Evolutionary conservation across 495 filamentous ascomycete species (phyloP), one percentile per base, ranked within the genome.

Genomic region (Penicillium taxi): DNA sequence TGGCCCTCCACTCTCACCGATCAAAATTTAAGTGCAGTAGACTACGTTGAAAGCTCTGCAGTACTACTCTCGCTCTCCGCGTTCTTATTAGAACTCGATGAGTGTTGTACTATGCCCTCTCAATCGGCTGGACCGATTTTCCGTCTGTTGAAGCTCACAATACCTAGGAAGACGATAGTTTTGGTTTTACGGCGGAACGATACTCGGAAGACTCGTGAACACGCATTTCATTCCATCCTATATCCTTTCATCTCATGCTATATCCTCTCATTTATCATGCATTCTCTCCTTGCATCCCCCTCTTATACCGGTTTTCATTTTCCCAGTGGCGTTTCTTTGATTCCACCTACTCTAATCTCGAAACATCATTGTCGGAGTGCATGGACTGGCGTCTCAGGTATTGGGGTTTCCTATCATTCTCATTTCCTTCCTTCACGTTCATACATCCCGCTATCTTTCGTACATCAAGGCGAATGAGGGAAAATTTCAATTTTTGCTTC

Each of bases 1-100:
- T n/a, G 83, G 79, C 23, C 82, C 82, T 5, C 84, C 84, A 18
- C 64, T 87, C 28, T 86, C 81, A 11, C 83, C 83, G 16, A 72
- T 87, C 51, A 77, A 63, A 43, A 69, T 71, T 13, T 71, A 46
- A 26, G 14, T 16, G n/a, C 4, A 9, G 23, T 26, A 23, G 11
- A 6, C 2, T 19, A 13, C 22, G 25, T 12, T 18, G 6, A 9
- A 38, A 4, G 20, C 36, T 20, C 24, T 15, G 11, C 31, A 24
- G 11, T 16, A 9, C 26, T 13, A 9, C 26, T 6, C 23, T 25
- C 23, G 11, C 23, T 11, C 6, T 25, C 23, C 23, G 11, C 6
- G 23, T 6, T 11, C 11, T 25, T 6, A 6, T 6, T 6, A 25
- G 23, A 6, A 11, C 23, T 11, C 11, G 6, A 11, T 25, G 11